Evolutionary conservation across 108 stramenopile genomes (phyloP).

Genomic region (Nannochloropsis gaditana): DNA sequence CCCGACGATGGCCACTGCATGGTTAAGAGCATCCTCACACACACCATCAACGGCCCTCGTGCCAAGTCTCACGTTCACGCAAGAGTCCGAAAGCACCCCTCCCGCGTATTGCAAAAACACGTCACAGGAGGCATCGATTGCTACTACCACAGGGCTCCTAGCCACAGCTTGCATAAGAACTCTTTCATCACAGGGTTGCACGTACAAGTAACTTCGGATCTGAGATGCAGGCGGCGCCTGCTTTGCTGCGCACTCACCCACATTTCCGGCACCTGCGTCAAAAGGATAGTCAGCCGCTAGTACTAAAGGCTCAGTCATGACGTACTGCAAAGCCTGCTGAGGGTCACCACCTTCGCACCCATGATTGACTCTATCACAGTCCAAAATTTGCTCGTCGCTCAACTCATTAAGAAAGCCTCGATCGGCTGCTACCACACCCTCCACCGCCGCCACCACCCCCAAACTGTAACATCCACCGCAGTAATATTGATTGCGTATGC

Average conservation of each 20-base stretch:
- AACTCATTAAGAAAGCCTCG: background rate
- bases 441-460: background rate
- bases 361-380: background rate
- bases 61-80: background rate
- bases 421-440: background rate
- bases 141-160: background rate
- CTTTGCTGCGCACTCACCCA: background rate
- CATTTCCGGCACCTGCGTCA: background rate
- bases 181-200: background rate
- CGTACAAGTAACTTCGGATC: constrained; percentile 8
- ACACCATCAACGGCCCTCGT: background rate
- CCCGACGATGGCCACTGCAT: constrained; percentile 41
- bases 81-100: constrained; percentile 14
- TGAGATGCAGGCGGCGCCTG: background rate
- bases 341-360: constrained; percentile 12
- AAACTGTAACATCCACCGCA: constrained; percentile 16
- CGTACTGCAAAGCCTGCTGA: background rate
- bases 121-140: background rate
- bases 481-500: background rate
- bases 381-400: constrained; percentile 19
- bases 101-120: background rate
- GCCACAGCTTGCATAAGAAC: background rate
- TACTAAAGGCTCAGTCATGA: background rate
- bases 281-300: background rate
- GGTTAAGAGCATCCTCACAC: constrained; percentile 23